Conservation (phyloP, 225 moss, liverwort and hornwort species). For the Antitrichia curtipendula region DNA sequence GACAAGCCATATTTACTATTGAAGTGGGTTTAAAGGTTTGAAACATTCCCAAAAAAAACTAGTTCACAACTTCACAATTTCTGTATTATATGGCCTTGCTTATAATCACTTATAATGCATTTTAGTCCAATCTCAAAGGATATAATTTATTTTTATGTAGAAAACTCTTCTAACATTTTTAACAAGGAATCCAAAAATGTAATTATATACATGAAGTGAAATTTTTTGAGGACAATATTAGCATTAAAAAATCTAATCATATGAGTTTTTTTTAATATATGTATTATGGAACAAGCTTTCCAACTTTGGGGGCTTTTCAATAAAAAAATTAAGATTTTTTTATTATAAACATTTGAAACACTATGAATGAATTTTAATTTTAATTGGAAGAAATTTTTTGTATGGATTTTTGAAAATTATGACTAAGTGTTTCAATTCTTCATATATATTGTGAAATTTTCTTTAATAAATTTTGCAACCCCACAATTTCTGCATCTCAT, state of each 20-base stretch:
- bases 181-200: neutral
- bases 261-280: no score
- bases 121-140: no score
- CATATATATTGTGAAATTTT: neutral
- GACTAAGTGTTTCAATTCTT: neutral
- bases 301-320: neutral
- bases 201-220: neutral
- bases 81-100: no score
- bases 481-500: neutral
- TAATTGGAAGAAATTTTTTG: neutral
- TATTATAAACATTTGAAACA: no score
- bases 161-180: neutral
- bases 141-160: no score
- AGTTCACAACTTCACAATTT: no score
- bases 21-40: neutral
- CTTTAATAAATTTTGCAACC: neutral
- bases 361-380: neutral
- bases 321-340: neutral
- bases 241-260: no score
- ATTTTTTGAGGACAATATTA: no score
- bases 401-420: neutral
- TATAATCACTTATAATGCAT: no score
- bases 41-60: no score
- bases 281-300: neutral
- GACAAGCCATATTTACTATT: neutral